A percentile compares a stretch with the other conserved stretches of the same genome.
These are phyloP conservation scores for Euphrasia confusa DNA, from an alignment of 257 asterid genomes.

Conservation along the genomic window DNA sequence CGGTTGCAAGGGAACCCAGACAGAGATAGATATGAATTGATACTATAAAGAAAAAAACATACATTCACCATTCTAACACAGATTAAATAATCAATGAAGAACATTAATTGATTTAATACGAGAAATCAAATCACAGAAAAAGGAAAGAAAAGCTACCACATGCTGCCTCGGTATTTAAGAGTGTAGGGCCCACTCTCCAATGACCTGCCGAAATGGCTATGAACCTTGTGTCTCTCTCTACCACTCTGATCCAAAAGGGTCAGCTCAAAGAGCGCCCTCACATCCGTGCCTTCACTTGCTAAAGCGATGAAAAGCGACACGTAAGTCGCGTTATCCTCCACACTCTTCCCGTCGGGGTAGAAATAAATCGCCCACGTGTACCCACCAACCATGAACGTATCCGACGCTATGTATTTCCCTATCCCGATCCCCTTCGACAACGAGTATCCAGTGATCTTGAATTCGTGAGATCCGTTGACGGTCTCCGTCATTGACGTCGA, in stretches of 20 bases:
- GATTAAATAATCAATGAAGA: slow-evolving; percentile 16
- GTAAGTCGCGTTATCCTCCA: slow-evolving; percentile 1
- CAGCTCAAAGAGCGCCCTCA: neutral
- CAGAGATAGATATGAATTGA: no score
- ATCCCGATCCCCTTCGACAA: neutral
- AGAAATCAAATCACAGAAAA: neutral
- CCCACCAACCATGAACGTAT: slow-evolving; percentile 3
- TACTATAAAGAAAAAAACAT: no score
- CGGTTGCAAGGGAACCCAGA: neutral
- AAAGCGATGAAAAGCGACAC: neutral
- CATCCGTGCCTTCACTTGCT: slow-evolving; percentile 12
- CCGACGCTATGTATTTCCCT: neutral
- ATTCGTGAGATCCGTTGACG: slow-evolving; percentile 1
- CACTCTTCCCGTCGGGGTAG: neutral
- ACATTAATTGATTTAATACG: neutral
- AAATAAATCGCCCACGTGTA: slow-evolving; percentile 7
- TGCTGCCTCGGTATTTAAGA: slow-evolving; percentile 6
- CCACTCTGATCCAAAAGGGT: neutral
- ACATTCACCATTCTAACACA: neutral
- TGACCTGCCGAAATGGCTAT: slow-evolving; percentile 1
- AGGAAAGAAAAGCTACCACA: slow-evolving; percentile 14
- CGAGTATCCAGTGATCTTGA: neutral
- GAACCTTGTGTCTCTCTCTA: slow-evolving; percentile 1
- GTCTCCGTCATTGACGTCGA: slow-evolving; percentile 5
- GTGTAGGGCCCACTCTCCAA: slow-evolving; percentile 4